Evolutionary conservation across 2,329 filamentous ascomycete genomes (phyloP).

Genomic region (Epichloe amarillans): DNA sequence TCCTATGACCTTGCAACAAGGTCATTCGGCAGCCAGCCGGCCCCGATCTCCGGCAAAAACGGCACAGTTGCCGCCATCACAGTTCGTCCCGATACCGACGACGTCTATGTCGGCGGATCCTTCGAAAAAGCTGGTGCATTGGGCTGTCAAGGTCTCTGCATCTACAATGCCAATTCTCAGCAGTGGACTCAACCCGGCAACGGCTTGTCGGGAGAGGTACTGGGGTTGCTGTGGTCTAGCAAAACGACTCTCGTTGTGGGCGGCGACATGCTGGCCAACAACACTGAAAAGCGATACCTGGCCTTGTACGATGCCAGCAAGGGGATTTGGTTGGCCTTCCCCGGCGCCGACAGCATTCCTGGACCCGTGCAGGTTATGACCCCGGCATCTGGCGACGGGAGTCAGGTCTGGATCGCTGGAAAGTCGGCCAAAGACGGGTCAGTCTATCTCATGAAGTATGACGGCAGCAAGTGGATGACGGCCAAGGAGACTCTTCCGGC

Average conservation of each 20-base stretch:
- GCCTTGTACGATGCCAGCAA: constrained; percentile 58
- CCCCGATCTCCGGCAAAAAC: constrained; percentile 55
- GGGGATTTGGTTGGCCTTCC: constrained; percentile 51
- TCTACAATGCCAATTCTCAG: constrained; percentile 54
- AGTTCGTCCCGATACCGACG: constrained; percentile 52
- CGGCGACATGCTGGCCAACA: constrained; percentile 59
- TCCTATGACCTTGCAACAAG: constrained; percentile 61
- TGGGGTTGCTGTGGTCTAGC: constrained; percentile 63
- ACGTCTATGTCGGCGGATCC: constrained; percentile 75
- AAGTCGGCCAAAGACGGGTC: constrained; percentile 48
- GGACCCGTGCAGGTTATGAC: constrained; percentile 69
- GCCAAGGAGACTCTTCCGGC: constrained; percentile 49
- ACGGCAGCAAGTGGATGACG: constrained; percentile 57
- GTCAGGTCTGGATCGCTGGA: constrained; percentile 73
- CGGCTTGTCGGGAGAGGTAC: constrained; percentile 56
- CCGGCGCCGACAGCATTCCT: constrained; percentile 53
- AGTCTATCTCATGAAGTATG: constrained; percentile 70
- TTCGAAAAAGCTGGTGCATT: constrained; percentile 77
- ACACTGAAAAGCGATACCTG: constrained; percentile 48
- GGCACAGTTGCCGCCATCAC: constrained; percentile 66
- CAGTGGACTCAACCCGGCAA: constrained; percentile 75
- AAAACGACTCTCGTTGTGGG: constrained; percentile 60
- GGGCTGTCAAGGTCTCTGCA: constrained; percentile 69
- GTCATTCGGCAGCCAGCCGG: constrained; percentile 57
- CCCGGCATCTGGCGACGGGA: constrained; percentile 56